A percentile compares a stretch with the other conserved stretches of the same genome.
Conservation (phyloP, 148 eudicot genomes). For the Camellia japonica region DNA sequence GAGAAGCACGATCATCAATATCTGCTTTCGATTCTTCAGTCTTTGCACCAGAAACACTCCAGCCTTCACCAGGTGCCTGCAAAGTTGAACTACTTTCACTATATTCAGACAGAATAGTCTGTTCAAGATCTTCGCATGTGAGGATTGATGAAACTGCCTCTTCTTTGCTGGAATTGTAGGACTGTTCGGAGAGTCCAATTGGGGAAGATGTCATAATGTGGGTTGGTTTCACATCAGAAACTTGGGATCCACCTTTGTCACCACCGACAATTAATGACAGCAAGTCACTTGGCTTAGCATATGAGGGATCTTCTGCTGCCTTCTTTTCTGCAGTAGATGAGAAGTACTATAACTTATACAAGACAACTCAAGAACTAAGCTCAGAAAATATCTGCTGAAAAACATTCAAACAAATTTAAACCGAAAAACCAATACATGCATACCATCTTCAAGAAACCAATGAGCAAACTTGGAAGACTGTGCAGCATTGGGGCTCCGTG, state of each 20-base stretch:
- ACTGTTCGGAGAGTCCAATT: slow-evolving; percentile 32
- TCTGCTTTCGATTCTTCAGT: slow-evolving; percentile 30
- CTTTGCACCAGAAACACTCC: slow-evolving; percentile 28
- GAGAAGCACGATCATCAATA: slow-evolving; percentile 62
- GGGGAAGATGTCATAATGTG: slow-evolving; percentile 30
- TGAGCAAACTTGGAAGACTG: slow-evolving; percentile 77
- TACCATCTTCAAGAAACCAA: slow-evolving; percentile 92
- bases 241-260: slow-evolving; percentile 48
- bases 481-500: slow-evolving; percentile 40
- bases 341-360: slow-evolving; percentile 7
- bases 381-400: background rate
- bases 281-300: slow-evolving; percentile 50
- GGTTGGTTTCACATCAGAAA: slow-evolving; percentile 24
- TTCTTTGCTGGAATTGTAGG: slow-evolving; percentile 28
- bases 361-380: slow-evolving; percentile 2
- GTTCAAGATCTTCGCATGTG: slow-evolving; percentile 99
- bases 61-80: slow-evolving; percentile 31
- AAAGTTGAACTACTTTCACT: slow-evolving; percentile 36
- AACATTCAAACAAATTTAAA: background rate
- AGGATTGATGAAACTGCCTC: slow-evolving; percentile 60
- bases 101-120: slow-evolving; percentile 68
- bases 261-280: slow-evolving; percentile 75
- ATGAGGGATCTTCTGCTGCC: slow-evolving; percentile 34
- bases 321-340: slow-evolving; percentile 42
- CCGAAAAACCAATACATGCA: background rate